These are phyloP conservation scores for Gynandropsis gynandra DNA, from an alignment of 345 rosid species.

Conservation along the genomic window DNA sequence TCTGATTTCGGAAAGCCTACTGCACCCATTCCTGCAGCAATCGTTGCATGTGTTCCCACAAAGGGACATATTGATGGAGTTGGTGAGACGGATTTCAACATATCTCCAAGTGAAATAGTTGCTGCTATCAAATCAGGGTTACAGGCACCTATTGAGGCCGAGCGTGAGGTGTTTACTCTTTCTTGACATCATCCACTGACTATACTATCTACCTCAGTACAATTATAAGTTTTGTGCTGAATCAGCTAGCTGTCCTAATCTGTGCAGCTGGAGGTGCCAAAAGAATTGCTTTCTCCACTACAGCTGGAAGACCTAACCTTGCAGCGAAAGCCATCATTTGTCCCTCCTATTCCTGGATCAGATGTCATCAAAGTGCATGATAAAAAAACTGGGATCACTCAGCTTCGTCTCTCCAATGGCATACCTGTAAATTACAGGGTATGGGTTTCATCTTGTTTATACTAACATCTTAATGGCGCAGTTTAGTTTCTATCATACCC, in stretches of 20 bases:
- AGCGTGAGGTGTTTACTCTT: conserved; percentile 71
- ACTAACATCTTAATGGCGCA: conserved; percentile 6
- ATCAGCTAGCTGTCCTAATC: conserved; percentile 16
- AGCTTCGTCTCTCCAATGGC: conserved; percentile 82
- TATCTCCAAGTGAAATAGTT: conserved; percentile 59
- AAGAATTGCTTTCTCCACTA: conserved; percentile 60
- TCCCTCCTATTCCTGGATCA: conserved; percentile 38
- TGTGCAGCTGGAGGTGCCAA: conserved; percentile 96
- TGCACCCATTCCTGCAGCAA: conserved; percentile 93
- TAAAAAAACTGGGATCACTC: conserved; percentile 81
- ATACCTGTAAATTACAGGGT: conserved; percentile 89
- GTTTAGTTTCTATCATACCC: conserved; percentile 6
- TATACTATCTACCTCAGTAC: background rate
- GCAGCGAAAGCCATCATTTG: conserved; percentile 60
- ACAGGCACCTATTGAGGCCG: conserved; percentile 85
- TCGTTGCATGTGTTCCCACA: conserved; percentile 95
- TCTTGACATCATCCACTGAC: conserved; percentile 15
- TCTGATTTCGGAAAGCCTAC: conserved; percentile 90
- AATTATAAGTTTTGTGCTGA: conserved; percentile 13
- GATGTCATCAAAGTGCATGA: conserved; percentile 58
- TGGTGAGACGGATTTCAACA: conserved; percentile 84
- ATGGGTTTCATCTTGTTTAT: conserved; percentile 6
- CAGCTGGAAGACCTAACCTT: conserved; percentile 63
- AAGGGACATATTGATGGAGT: conserved; percentile 71
- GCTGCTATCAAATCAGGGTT: conserved; percentile 71